phyloP scores from a whole-genome alignment of 306 rosid species.

The Dicorynia guianensis region DNA sequence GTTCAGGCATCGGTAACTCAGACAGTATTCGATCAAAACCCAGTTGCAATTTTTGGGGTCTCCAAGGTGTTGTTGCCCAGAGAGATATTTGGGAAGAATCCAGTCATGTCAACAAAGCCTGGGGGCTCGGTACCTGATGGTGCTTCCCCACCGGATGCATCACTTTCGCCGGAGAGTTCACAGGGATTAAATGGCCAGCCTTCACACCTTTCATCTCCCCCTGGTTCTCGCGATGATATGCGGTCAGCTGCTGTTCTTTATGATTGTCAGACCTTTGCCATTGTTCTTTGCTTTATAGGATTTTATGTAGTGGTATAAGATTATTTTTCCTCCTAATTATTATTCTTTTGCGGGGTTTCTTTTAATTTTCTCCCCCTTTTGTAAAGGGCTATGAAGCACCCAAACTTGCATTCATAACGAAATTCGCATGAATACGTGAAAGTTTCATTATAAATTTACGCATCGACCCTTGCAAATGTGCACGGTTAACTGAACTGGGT shows the following conservation, averaged over 20 bases:
- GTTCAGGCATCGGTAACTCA: slow-evolving; percentile 80
- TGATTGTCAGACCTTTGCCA: slow-evolving; percentile 44
- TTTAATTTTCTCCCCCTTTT: slow-evolving; percentile 46
- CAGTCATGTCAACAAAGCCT: slow-evolving; percentile 49
- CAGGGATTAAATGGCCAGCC: slow-evolving; percentile 56
- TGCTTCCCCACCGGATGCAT: slow-evolving; percentile 64
- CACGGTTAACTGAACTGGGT: slow-evolving; percentile 64
- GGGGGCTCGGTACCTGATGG: slow-evolving; percentile 27
- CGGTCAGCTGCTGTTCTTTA: slow-evolving; percentile 51
- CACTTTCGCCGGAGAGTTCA: slow-evolving; percentile 64
- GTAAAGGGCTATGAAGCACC: not conserved
- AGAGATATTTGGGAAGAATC: slow-evolving; percentile 78
- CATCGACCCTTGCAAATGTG: too few species aligned
- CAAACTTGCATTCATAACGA: too few species aligned
- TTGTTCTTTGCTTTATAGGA: slow-evolving; percentile 73
- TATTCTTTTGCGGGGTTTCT: slow-evolving; percentile 57
- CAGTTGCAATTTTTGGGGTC: slow-evolving; percentile 91
- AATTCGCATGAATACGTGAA: too few species aligned
- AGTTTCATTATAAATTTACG: too few species aligned
- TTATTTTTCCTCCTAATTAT: slow-evolving; percentile 50
- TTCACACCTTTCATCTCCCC: slow-evolving; percentile 75
- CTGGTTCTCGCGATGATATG: slow-evolving; percentile 62
- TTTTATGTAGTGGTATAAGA: slow-evolving; percentile 75
- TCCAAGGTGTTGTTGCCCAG: slow-evolving; percentile 82
- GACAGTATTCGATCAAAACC: slow-evolving; percentile 93